phyloP scores from a whole-genome alignment of 257 asterid genomes.

The Plectranthus barbatus region DNA sequence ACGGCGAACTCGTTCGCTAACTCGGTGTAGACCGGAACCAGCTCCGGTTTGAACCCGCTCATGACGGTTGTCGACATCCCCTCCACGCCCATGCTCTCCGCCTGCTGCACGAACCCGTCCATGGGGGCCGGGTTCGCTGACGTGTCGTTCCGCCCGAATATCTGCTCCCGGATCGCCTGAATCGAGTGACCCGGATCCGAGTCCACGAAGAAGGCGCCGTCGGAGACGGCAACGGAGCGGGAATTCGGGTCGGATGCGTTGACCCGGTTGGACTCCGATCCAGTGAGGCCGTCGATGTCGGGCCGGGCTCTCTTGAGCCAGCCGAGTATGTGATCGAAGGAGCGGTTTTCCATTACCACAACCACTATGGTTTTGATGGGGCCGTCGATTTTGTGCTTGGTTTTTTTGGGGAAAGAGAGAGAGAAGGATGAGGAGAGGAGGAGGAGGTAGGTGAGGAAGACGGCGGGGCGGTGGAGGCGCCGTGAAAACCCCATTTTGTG shows the following conservation, averaged over 20 bases:
- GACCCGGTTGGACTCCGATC: slow-evolving; percentile 62
- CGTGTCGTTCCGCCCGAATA: slow-evolving; percentile 61
- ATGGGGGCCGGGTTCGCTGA: slow-evolving; percentile 77
- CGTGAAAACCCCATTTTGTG: slow-evolving; percentile 40
- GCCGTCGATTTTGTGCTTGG: slow-evolving; percentile 43
- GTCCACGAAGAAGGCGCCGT: slow-evolving; percentile 58
- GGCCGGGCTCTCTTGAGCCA: slow-evolving; percentile 76
- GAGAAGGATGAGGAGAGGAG: slow-evolving; percentile 36
- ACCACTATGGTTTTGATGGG: slow-evolving; percentile 89
- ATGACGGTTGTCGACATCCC: slow-evolving; percentile 60
- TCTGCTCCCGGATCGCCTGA: slow-evolving; percentile 89
- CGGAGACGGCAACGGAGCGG: slow-evolving; percentile 35
- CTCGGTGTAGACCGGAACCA: slow-evolving; percentile 62
- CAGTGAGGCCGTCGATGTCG: slow-evolving; percentile 72
- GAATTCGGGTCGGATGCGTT: slow-evolving; percentile 73
- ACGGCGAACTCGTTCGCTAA: slow-evolving; percentile 75
- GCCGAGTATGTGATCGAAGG: slow-evolving; percentile 87
- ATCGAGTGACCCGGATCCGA: slow-evolving; percentile 97
- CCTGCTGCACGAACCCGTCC: slow-evolving; percentile 97
- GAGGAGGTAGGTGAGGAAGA: slow-evolving; percentile 31
- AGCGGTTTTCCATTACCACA: slow-evolving; percentile 89
- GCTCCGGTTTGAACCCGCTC: slow-evolving; percentile 84
- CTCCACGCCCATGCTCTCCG: slow-evolving; percentile 60
- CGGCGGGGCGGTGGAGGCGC: slow-evolving; percentile 10
- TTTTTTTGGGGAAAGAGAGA: slow-evolving; percentile 40